phyloP scores from a whole-genome alignment of 1,284 basidiomycete genomes.

The Ceratobasidium sp. region DNA sequence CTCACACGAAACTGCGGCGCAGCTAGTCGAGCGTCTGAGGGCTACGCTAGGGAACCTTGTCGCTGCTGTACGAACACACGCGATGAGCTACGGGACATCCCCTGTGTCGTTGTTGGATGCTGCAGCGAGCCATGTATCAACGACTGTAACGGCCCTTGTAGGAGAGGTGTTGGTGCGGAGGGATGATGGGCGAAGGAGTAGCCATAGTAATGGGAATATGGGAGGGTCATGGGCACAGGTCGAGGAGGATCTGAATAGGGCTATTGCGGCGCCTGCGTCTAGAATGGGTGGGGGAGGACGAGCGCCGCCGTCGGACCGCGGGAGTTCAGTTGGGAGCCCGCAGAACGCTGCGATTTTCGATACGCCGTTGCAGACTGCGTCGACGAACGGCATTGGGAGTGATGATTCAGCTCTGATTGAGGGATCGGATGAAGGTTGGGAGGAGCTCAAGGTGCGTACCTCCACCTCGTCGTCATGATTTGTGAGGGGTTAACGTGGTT shows the following conservation, averaged over 20 bases:
- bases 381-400: conserved; percentile 61
- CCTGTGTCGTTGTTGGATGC: conserved; percentile 97
- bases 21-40: conserved; percentile 74
- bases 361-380: conserved; percentile 61
- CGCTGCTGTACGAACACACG: conserved; percentile 92
- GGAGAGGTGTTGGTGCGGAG: conserved; percentile 82
- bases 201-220: conserved; percentile 64
- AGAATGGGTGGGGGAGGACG: conserved; percentile 54
- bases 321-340: conserved; percentile 77
- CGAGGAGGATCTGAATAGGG: conserved; percentile 45
- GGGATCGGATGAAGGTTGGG: conserved; percentile 81
- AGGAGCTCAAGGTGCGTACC: conserved; percentile 79
- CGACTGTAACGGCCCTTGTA: conserved; percentile 90
- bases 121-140: conserved; percentile 93
- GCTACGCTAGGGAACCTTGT: conserved; percentile 94
- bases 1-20: conserved; percentile 7
- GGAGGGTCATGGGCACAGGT: conserved; percentile 49
- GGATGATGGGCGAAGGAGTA: conserved; percentile 73
- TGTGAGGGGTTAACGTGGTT: not conserved
- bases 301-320: conserved; percentile 69
- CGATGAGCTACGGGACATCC: conserved; percentile 91
- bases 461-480: not conserved
- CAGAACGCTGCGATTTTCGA: conserved; percentile 78
- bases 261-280: not conserved
- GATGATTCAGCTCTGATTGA: conserved; percentile 76